These are phyloP conservation scores for Dioscorea dumetorum DNA, from an alignment of 106 monocot genomes.

Conservation along the genomic window DNA sequence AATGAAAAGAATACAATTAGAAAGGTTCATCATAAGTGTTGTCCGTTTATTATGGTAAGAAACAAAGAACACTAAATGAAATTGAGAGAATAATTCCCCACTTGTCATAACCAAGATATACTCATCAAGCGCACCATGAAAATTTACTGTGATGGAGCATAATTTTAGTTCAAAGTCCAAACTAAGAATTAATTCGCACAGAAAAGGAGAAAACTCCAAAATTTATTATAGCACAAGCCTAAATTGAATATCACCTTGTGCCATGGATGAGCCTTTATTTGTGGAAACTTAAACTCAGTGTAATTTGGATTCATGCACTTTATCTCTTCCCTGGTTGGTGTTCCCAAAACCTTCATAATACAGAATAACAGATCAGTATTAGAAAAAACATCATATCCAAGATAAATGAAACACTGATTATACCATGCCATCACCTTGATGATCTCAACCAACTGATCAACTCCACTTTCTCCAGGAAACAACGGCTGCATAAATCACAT, in stretches of 20 bases:
- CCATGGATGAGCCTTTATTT: slow-evolving; percentile 43
- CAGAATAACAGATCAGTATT: neutral
- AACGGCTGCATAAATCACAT: slow-evolving; percentile 31
- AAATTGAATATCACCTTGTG: slow-evolving; percentile 32
- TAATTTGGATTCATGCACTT: slow-evolving; percentile 77
- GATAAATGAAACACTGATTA: neutral
- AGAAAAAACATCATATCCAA: neutral
- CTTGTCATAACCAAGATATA: too few species aligned
- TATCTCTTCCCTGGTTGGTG: slow-evolving; percentile 66
- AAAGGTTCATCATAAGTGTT: too few species aligned
- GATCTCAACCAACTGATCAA: slow-evolving; percentile 70
- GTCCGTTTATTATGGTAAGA: too few species aligned
- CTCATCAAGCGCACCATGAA: too few species aligned
- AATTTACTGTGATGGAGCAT: too few species aligned
- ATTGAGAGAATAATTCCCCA: too few species aligned
- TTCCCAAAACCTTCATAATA: slow-evolving; percentile 42
- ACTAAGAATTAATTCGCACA: neutral
- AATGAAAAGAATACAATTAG: too few species aligned
- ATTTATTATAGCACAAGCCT: neutral
- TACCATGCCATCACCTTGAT: slow-evolving; percentile 37
- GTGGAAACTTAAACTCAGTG: slow-evolving; percentile 62
- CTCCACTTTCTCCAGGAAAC: slow-evolving; percentile 69
- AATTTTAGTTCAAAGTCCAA: too few species aligned
- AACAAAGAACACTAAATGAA: too few species aligned
- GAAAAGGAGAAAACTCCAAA: neutral